These are phyloP conservation scores for Aspergillus sp. DNA, from an alignment of 2,329 filamentous ascomycete species.

Conservation along the genomic window DNA sequence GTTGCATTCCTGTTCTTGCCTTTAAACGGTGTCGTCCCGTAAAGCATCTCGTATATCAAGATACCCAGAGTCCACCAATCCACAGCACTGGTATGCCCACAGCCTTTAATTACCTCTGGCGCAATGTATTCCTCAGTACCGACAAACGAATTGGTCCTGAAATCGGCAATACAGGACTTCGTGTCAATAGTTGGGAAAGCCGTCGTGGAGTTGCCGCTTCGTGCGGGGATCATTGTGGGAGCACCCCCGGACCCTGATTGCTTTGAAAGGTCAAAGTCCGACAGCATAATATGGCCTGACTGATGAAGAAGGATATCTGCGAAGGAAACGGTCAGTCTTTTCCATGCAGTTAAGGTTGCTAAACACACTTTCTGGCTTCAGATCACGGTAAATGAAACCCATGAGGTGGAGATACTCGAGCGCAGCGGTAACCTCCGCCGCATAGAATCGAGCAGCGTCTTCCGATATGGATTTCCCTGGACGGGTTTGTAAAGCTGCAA, in stretches of 20 bases:
- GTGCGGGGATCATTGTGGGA: slow-evolving; percentile 95
- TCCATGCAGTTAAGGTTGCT: neutral
- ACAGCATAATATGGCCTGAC: slow-evolving; percentile 99
- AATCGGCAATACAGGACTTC: slow-evolving; percentile 96
- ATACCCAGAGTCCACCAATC: slow-evolving; percentile 99
- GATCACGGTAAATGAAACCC: slow-evolving; percentile 97
- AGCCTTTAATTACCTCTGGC: slow-evolving; percentile 97
- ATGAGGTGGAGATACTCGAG: slow-evolving; percentile 96
- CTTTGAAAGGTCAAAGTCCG: slow-evolving; percentile 97
- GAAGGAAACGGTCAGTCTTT: slow-evolving; percentile 37
- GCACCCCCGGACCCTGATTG: slow-evolving; percentile 95
- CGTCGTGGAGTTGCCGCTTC: slow-evolving; percentile 80
- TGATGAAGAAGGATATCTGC: slow-evolving; percentile 94
- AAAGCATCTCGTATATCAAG: slow-evolving; percentile 97
- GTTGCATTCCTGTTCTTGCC: slow-evolving; percentile 98
- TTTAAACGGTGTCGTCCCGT: slow-evolving; percentile 97
- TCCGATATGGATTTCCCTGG: slow-evolving; percentile 97
- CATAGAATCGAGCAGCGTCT: slow-evolving; percentile 95
- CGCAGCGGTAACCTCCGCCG: slow-evolving; percentile 93
- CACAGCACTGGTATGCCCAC: slow-evolving; percentile 95
- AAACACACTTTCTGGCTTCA: slow-evolving; percentile 90
- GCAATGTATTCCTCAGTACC: slow-evolving; percentile 99
- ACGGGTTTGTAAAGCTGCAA: slow-evolving; percentile 80
- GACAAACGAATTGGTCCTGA: slow-evolving; percentile 97
- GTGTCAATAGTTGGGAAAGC: slow-evolving; percentile 97